Percentiles rank a stretch among this genome's conserved stretches.
These are phyloP conservation scores for Xylariaceae sp. DNA, from an alignment of 2,329 filamentous ascomycete species.

Conservation along the genomic window DNA sequence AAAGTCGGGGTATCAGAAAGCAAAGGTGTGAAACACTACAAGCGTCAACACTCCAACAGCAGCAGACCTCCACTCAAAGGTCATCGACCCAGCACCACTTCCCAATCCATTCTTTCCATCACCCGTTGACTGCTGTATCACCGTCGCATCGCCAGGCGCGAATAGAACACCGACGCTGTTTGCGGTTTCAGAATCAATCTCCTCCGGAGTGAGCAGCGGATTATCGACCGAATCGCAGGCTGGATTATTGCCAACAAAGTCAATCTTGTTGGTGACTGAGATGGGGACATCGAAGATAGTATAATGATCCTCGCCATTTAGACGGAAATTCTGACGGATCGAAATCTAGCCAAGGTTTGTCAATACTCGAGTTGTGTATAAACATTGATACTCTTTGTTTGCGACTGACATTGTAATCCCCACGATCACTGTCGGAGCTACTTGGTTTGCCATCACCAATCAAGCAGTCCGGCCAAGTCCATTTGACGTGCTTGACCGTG, in stretches of 20 bases:
- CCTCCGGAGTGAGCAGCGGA: slow-evolving; percentile 54
- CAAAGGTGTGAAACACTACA: slow-evolving; percentile 37
- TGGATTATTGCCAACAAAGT: slow-evolving; percentile 48
- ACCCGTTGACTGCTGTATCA: slow-evolving; percentile 48
- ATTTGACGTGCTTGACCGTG: slow-evolving; percentile 77
- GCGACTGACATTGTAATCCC: slow-evolving; percentile 65
- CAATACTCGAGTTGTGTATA: not conserved
- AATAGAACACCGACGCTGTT: slow-evolving; percentile 56
- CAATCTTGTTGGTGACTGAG: slow-evolving; percentile 70
- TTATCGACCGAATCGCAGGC: slow-evolving; percentile 61
- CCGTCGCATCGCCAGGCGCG: slow-evolving; percentile 57
- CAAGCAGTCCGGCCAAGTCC: slow-evolving; percentile 74
- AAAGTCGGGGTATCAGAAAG: slow-evolving; percentile 14
- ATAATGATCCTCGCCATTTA: slow-evolving; percentile 69
- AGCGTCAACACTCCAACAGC: slow-evolving; percentile 44
- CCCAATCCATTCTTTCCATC: slow-evolving; percentile 43
- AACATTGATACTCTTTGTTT: not conserved
- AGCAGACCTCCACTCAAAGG: slow-evolving; percentile 43
- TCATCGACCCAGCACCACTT: slow-evolving; percentile 41
- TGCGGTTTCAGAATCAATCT: slow-evolving; percentile 52
- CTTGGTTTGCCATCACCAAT: slow-evolving; percentile 63
- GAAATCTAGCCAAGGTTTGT: slow-evolving; percentile 57
- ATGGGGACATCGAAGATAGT: slow-evolving; percentile 76
- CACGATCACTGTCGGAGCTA: slow-evolving; percentile 57
- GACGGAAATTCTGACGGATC: slow-evolving; percentile 72